phyloP scores from a whole-genome alignment of 2,329 filamentous ascomycete species.

The Aphanocladium album region DNA sequence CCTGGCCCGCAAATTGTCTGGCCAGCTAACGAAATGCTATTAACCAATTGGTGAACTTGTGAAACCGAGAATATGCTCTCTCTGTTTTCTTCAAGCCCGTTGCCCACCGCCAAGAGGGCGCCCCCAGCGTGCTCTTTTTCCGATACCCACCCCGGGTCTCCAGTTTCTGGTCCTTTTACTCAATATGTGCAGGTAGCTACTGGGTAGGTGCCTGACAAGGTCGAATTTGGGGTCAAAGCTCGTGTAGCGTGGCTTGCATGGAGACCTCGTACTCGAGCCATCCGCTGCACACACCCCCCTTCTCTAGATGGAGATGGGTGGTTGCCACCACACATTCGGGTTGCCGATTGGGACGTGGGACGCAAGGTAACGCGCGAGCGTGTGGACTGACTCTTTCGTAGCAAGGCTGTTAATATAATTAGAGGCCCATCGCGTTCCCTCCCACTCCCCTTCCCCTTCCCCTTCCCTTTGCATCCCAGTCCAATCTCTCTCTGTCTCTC shows the following conservation, averaged over 20 bases:
- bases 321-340: neutral
- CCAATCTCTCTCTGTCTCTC: slow-evolving; percentile 9
- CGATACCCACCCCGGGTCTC: too few species aligned
- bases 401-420: neutral
- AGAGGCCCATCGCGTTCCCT: neutral
- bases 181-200: too few species aligned
- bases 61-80: neutral
- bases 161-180: too few species aligned
- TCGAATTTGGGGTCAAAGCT: neutral
- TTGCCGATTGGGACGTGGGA: neutral
- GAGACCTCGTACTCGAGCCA: neutral
- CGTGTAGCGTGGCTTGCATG: neutral
- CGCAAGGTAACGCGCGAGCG: neutral
- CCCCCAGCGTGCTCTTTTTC: neutral
- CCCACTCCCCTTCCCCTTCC: neutral
- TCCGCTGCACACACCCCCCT: neutral
- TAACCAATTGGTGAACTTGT: neutral
- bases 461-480: slow-evolving; percentile 5
- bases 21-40: neutral
- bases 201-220: neutral
- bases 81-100: neutral
- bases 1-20: neutral
- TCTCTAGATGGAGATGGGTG: too few species aligned
- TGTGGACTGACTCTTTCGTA: neutral
- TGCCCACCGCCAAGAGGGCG: neutral